Percentiles rank a stretch among this genome's conserved stretches.
Evolutionary conservation across 1,139 yeast species (phyloP).

Genomic region (Hemisphaericaspora lyxosophila): DNA sequence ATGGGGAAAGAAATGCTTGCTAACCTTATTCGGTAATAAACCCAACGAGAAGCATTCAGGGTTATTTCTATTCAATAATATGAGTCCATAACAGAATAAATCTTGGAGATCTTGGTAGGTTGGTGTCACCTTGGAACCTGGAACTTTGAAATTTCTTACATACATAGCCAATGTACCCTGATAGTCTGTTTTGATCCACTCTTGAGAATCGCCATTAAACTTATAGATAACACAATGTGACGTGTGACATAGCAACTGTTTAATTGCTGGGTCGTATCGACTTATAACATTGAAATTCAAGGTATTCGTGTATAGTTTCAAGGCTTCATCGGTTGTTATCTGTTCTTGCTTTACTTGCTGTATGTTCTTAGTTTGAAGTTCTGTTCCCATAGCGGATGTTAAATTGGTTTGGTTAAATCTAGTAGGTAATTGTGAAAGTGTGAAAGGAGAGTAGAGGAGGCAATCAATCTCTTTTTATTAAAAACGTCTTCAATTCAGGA

Average conservation of each 20-base stretch:
- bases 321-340: slow-evolving; percentile 33
- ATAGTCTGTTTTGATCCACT: slow-evolving; percentile 78
- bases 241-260: slow-evolving; percentile 70
- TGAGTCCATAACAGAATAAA: slow-evolving; percentile 72
- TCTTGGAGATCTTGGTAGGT: slow-evolving; percentile 44
- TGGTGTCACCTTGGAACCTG: slow-evolving; percentile 24
- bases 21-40: slow-evolving; percentile 59
- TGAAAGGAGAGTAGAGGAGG: too few relatives aligned
- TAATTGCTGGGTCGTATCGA: slow-evolving; percentile 78
- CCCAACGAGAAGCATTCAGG: slow-evolving; percentile 84
- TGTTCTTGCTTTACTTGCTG: slow-evolving; percentile 14
- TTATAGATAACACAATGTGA: slow-evolving; percentile 83
- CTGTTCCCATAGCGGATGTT: slow-evolving; percentile 1
- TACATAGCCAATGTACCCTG: slow-evolving; percentile 84
- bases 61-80: slow-evolving; percentile 70
- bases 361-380: not conserved
- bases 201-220: slow-evolving; percentile 59
- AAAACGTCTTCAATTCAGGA: too few relatives aligned
- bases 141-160: slow-evolving; percentile 53
- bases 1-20: slow-evolving; percentile 41
- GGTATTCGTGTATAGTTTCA: slow-evolving; percentile 65
- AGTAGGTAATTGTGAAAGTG: too few relatives aligned
- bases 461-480: too few relatives aligned
- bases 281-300: slow-evolving; percentile 79
- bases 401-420: too few relatives aligned